A percentile compares a stretch with the other conserved stretches of the same genome.
Conservation (phyloP, 2,329 filamentous ascomycete genomes). For the Dactylellina haptotyla region DNA sequence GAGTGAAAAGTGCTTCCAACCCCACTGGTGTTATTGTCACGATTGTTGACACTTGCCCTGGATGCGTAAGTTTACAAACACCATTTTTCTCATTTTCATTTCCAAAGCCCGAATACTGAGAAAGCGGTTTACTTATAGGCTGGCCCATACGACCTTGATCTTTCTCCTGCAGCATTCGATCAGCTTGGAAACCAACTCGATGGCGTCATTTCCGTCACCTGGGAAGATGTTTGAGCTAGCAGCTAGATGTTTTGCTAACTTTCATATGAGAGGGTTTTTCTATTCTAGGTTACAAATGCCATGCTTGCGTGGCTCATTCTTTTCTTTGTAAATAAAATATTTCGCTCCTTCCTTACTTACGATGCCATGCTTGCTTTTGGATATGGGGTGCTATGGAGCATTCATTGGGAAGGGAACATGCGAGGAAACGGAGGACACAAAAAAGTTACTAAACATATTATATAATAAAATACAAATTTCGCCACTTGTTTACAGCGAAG, state of each 20-base stretch:
- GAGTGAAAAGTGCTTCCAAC: constrained; percentile 42
- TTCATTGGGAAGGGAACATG: too few relatives aligned
- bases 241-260: neutral
- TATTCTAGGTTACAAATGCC: neutral
- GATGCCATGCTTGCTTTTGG: constrained; percentile 24
- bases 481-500: too few relatives aligned
- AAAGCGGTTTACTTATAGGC: constrained; percentile 25
- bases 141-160: constrained; percentile 44
- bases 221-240: constrained; percentile 29
- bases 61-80: constrained; percentile 56
- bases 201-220: constrained; percentile 48
- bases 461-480: too few relatives aligned
- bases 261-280: constrained; percentile 1
- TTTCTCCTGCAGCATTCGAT: constrained; percentile 52
- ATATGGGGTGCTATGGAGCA: too few relatives aligned
- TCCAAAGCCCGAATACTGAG: neutral
- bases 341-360: constrained; percentile 6
- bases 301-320: constrained; percentile 12
- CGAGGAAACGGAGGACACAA: neutral
- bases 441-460: too few relatives aligned
- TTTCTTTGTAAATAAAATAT: constrained; percentile 44
- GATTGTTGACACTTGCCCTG: constrained; percentile 54
- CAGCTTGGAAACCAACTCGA: constrained; percentile 45
- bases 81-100: too few relatives aligned
- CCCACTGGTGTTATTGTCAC: constrained; percentile 34